Percentiles rank a stretch among this genome's conserved stretches.
Evolutionary conservation across 495 filamentous ascomycete species (phyloP).

Genomic region (Pyrenula aspistea): DNA sequence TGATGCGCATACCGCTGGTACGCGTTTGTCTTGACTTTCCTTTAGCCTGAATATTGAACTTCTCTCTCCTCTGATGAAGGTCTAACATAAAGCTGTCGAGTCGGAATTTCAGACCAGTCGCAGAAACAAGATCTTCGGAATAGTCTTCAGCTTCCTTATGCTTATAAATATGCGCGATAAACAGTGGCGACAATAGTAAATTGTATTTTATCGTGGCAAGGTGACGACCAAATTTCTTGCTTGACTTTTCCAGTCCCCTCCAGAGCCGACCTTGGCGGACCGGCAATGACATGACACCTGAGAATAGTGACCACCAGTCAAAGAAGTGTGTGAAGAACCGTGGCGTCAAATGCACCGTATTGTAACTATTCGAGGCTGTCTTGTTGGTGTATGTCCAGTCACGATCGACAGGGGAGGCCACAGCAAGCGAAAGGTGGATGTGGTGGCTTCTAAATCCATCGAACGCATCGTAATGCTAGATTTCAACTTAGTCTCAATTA

Average conservation of each 20-base stretch:
- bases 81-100: slow-evolving; percentile 94
- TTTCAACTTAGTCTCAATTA: slow-evolving; percentile 11
- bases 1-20: slow-evolving; percentile 90
- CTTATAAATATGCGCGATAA: slow-evolving; percentile 94
- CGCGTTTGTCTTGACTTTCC: slow-evolving; percentile 58
- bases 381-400: slow-evolving; percentile 67
- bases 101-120: slow-evolving; percentile 86
- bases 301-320: slow-evolving; percentile 95
- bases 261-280: slow-evolving; percentile 85
- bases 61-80: slow-evolving; percentile 86
- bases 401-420: slow-evolving; percentile 68
- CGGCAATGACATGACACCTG: slow-evolving; percentile 86
- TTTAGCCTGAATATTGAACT: slow-evolving; percentile 68
- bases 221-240: slow-evolving; percentile 96
- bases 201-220: slow-evolving; percentile 97
- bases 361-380: slow-evolving; percentile 76
- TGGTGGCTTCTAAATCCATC: slow-evolving; percentile 87
- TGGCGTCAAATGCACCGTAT: slow-evolving; percentile 83
- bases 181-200: slow-evolving; percentile 79
- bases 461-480: slow-evolving; percentile 74
- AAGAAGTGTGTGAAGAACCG: slow-evolving; percentile 98
- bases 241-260: slow-evolving; percentile 86
- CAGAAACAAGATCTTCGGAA: slow-evolving; percentile 66
- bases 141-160: slow-evolving; percentile 92
- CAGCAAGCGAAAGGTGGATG: slow-evolving; percentile 85